Evolutionary conservation across 2,329 filamentous ascomycete genomes (phyloP).

Genomic region (Malbranchea zuffiana): DNA sequence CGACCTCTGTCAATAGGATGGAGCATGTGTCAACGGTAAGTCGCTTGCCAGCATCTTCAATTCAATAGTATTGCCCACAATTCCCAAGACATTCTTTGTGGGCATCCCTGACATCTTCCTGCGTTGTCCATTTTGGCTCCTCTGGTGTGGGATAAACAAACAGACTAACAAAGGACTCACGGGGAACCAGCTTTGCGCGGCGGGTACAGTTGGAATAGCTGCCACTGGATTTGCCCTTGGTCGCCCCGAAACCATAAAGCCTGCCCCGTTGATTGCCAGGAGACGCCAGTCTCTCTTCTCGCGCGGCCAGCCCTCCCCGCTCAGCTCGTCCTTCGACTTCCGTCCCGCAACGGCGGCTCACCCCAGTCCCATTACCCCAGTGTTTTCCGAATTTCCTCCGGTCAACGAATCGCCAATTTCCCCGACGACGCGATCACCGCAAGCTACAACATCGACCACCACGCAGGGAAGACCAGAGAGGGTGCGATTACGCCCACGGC

Average conservation of each 20-base stretch:
- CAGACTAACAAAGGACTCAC: too few relatives aligned
- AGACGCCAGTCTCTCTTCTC: constrained; percentile 6
- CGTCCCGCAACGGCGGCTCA: constrained; percentile 7
- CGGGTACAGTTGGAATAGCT: constrained; percentile 52
- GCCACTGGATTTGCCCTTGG: constrained; percentile 49
- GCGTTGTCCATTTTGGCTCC: too few relatives aligned
- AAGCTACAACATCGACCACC: neutral
- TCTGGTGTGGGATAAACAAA: too few relatives aligned
- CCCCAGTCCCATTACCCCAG: neutral
- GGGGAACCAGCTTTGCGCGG: constrained; percentile 56
- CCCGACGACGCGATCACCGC: too few relatives aligned
- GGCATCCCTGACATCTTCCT: too few relatives aligned
- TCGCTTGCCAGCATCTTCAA: too few relatives aligned
- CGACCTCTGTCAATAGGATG: constrained; percentile 17
- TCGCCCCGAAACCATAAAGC: constrained; percentile 33
- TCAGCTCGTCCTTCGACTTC: constrained; percentile 1
- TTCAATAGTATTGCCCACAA: too few relatives aligned
- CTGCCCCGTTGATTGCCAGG: constrained; percentile 8
- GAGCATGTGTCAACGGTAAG: constrained; percentile 27
- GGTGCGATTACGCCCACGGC: constrained; percentile 12
- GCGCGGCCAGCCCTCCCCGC: constrained; percentile 3
- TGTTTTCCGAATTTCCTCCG: neutral
- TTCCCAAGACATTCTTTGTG: too few relatives aligned
- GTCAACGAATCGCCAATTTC: too few relatives aligned
- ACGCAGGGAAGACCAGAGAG: constrained; percentile 3